phyloP scores from a whole-genome alignment of 768 basidiomycete genomes.

The Naganishia vaughanmartiniae region DNA sequence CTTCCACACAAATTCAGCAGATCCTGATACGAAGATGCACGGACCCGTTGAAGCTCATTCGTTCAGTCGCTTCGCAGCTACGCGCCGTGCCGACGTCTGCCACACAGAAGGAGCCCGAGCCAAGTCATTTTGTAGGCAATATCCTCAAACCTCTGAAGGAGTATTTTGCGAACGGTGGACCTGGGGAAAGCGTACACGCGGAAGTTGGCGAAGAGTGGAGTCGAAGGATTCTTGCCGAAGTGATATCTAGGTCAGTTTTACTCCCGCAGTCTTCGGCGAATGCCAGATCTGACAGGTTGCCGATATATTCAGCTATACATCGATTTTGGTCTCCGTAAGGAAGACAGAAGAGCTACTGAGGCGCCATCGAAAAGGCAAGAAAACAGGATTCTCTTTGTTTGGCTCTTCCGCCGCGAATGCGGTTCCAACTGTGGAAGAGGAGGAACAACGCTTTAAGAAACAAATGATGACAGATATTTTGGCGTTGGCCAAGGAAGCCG shows the following conservation, averaged over 20 bases:
- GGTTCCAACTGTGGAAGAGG: conserved; percentile 67
- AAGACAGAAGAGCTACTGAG: conserved; percentile 88
- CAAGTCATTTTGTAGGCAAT: conserved; percentile 79
- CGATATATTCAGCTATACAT: conserved; percentile 63
- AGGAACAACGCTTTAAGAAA: conserved; percentile 80
- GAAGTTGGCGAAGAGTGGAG: conserved; percentile 56
- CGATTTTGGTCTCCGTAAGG: conserved; percentile 75
- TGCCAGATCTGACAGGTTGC: not conserved
- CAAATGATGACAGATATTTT: conserved; percentile 87
- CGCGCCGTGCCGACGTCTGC: conserved; percentile 70
- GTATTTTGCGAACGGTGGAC: conserved; percentile 63
- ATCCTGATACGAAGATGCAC: conserved; percentile 78
- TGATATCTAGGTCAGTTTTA: conserved; percentile 51
- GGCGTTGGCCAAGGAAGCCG: conserved; percentile 75
- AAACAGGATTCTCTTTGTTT: conserved; percentile 75
- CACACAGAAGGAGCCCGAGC: conserved; percentile 56
- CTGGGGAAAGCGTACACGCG: conserved; percentile 62
- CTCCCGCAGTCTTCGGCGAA: not conserved
- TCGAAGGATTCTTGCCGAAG: conserved; percentile 64
- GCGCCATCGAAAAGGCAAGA: conserved; percentile 82
- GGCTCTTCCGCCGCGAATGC: conserved; percentile 55
- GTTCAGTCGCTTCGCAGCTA: conserved; percentile 85
- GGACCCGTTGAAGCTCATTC: conserved; percentile 77
- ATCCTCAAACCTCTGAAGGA: conserved; percentile 74
- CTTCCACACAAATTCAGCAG: conserved; percentile 59